Evolutionary conservation across 140 eudicot genomes (phyloP), one percentile per base, ranked within the genome.

Genomic region (Ambrosia hybrid): DNA sequence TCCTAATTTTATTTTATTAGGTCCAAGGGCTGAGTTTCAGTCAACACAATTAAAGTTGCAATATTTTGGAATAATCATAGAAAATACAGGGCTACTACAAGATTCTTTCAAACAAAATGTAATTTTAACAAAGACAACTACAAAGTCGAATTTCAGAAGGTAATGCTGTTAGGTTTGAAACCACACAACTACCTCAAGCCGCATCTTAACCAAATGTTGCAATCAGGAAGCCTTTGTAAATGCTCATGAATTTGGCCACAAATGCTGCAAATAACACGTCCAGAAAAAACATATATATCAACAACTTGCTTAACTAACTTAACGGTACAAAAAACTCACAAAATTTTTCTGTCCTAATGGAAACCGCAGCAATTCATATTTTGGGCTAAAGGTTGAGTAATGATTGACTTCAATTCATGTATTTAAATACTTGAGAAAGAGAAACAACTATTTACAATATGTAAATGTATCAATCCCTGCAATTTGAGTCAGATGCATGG

Each of bases 211-310:
- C 98, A 15, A 93, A 93, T 67, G 97, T 83, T 39, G 87, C 91
- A 34, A 93, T 85, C n/a, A 93, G 87, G 81, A 93, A 93, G 63
- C 91, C 85, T 75, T 93, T 93, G 80, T 93, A 93, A 78, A 90
- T 84, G 85, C 98, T 93, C 98, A 93, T 93, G 76, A 93, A 93
- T 88, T 90, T 93, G 79, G 98, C 98, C 37, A 93, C 96, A 73
- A 93, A 93, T 80, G 98, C 98, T 90, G 97, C 90, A 81, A 78
- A 60, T 37, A 14, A 55, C 61, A 62, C 41, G 13, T 57, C 51
- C n/a, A n/a, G 43, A 13, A 51, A 60, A 12, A 6, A 13, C 16
- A 2, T n/a, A 67, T 34, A 52, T 4, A 52, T 14, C 48, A 52
- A 75, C 38, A 15, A 26, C 26, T 64, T 55, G 5, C 26, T 37